Conservation (phyloP, 2,329 filamentous ascomycete genomes). For the Phialophora expanda region DNA sequence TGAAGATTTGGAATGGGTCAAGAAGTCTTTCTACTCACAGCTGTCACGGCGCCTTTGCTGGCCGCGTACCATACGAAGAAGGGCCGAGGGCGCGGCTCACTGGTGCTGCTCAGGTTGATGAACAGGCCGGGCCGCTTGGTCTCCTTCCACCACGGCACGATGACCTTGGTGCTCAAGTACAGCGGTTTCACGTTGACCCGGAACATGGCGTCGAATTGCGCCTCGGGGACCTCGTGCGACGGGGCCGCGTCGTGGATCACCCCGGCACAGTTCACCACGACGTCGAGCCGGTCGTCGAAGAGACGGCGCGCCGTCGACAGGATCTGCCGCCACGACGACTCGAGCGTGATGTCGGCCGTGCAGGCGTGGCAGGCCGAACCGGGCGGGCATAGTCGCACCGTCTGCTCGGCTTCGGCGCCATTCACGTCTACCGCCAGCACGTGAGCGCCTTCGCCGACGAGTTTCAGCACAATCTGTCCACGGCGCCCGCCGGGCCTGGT, state of each 20-base stretch:
- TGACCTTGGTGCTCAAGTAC: constrained; percentile 36
- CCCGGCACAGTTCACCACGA: constrained; percentile 35
- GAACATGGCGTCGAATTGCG: constrained; percentile 35
- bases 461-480: constrained; percentile 28
- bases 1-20: too few relatives aligned
- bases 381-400: constrained; percentile 19
- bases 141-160: constrained; percentile 35
- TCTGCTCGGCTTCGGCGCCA: constrained; percentile 11
- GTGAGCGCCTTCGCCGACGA: constrained; percentile 31
- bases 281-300: constrained; percentile 23
- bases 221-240: constrained; percentile 31
- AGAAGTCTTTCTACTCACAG: constrained; percentile 21
- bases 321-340: constrained; percentile 30
- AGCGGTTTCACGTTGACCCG: constrained; percentile 35
- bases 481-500: too few relatives aligned
- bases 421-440: constrained; percentile 32
- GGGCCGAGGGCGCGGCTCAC: constrained; percentile 33
- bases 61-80: constrained; percentile 36
- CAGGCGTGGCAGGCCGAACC: constrained; percentile 8
- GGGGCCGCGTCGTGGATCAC: constrained; percentile 28
- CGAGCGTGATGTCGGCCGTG: constrained; percentile 29
- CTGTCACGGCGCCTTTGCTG: constrained; percentile 32
- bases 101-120: constrained; percentile 34
- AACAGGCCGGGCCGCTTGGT: constrained; percentile 27
- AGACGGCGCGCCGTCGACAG: constrained; percentile 14